Percentiles rank a stretch among this genome's conserved stretches.
phyloP scores from a whole-genome alignment of 2,329 filamentous ascomycete genomes.

The Thielaviopsis populi region DNA sequence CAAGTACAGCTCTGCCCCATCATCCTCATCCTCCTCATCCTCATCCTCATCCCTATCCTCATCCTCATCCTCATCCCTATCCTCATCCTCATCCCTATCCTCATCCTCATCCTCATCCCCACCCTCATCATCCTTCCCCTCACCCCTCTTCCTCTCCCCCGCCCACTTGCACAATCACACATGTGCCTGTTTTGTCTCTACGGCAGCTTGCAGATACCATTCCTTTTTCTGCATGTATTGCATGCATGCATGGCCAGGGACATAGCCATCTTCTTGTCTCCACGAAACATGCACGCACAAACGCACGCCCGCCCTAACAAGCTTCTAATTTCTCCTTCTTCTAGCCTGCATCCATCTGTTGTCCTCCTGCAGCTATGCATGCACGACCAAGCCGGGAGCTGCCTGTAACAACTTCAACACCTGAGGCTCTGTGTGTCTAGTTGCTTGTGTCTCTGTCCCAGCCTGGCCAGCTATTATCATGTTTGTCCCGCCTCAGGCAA shows the following conservation, averaged over 20 bases:
- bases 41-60: neutral
- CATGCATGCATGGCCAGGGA: neutral
- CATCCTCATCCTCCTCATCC: neutral
- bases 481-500: too few species aligned
- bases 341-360: neutral
- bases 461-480: neutral
- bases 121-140: neutral
- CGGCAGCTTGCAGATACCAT: neutral
- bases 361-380: neutral
- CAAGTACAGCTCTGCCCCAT: neutral
- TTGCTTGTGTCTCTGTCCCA: neutral
- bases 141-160: neutral
- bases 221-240: neutral
- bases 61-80: neutral
- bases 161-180: neutral
- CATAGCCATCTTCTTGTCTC: neutral
- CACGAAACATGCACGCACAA: neutral
- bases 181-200: neutral
- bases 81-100: neutral
- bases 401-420: neutral
- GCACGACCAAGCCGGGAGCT: neutral
- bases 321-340: slow-evolving; percentile 1
- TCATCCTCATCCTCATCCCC: neutral
- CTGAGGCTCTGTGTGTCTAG: neutral
- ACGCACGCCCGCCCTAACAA: neutral